Percentiles rank a stretch among this genome's conserved stretches.
phyloP scores from a whole-genome alignment of 2,329 filamentous ascomycete species.

The Fusarium anthophilum region DNA sequence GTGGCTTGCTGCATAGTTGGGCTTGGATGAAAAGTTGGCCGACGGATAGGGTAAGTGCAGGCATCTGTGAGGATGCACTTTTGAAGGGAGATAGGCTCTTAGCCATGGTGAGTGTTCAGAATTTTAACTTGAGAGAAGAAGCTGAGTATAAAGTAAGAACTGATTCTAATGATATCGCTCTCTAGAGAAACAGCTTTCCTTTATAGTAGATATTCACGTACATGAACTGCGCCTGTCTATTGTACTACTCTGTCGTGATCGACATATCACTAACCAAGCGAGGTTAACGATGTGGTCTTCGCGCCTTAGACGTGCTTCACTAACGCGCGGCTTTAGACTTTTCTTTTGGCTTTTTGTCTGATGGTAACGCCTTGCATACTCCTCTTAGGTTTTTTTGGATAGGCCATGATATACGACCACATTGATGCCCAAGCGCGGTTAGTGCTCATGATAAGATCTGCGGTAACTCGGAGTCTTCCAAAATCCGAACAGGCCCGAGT shows the following conservation, averaged over 20 bases:
- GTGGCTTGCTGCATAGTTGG: background rate
- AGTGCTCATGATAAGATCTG: background rate
- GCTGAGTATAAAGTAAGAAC: fast-evolving
- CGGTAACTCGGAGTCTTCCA: background rate
- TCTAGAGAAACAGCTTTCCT: background rate
- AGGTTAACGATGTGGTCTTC: background rate
- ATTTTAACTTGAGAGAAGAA: fast-evolving
- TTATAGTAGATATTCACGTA: fast-evolving
- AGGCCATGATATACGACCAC: background rate
- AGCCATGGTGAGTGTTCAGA: background rate
- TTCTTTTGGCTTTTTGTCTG: background rate
- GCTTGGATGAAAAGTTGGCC: background rate
- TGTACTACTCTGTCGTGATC: fast-evolving
- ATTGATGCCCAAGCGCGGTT: background rate
- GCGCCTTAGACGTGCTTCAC: background rate
- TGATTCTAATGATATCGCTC: fast-evolving
- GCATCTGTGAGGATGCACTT: background rate
- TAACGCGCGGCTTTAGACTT: fast-evolving
- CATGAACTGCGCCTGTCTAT: fast-evolving
- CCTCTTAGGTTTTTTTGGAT: background rate
- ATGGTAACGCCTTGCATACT: background rate
- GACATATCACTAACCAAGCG: background rate
- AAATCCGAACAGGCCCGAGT: fast-evolving
- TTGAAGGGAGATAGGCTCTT: background rate
- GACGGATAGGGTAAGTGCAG: background rate